Base-by-base conservation (phyloP, 257 asterid species). In the Echites panduratus region DNA sequence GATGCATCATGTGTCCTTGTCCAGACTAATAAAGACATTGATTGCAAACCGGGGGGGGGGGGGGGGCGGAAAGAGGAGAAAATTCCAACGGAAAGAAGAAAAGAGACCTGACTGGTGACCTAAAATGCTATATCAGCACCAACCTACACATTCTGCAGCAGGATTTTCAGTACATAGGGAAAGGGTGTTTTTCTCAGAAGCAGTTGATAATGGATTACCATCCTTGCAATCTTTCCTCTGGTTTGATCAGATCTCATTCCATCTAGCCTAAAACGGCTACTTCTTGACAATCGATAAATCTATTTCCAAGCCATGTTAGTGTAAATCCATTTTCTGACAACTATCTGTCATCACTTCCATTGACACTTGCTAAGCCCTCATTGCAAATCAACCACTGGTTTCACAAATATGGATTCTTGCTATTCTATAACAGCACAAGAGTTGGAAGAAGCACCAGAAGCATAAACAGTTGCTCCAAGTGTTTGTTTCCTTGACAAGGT, bases 291-390 rank as follows among this genome's bases (percentile, higher is more conserved):
- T 11, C 54, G 4, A 14, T 12, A 49, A 22, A 44, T 4, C 43
- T 71, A 56, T 20, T 71, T 59, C 75, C 57, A 11, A 26, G 44
- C 56, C 75, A 71, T 38, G 57, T 5, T 10, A 20, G 40, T 5
- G 64, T 20, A 44, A 71, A 71, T 38, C 56, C 75, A 57, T 58
- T 71, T 41, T 26, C n/a, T n/a, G n/a, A n/a, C n/a, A n/a, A n/a
- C n/a, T n/a, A n/a, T n/a, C n/a, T n/a, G n/a, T n/a, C n/a, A n/a
- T n/a, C n/a, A n/a, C n/a, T n/a, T n/a, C n/a, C n/a, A n/a, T n/a
- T n/a, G n/a, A n/a, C 45, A 27, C 47, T 40, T 2, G 29, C 35
- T 20, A 7, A 22, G 41, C 53, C 41, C 40, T 38, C 35, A n/a
- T 57, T 26, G 41, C 54, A 26, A 45, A 35, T n/a, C n/a, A 32